Evolutionary conservation across 768 basidiomycete genomes (phyloP).

Genomic region (Boletus speciosus): DNA sequence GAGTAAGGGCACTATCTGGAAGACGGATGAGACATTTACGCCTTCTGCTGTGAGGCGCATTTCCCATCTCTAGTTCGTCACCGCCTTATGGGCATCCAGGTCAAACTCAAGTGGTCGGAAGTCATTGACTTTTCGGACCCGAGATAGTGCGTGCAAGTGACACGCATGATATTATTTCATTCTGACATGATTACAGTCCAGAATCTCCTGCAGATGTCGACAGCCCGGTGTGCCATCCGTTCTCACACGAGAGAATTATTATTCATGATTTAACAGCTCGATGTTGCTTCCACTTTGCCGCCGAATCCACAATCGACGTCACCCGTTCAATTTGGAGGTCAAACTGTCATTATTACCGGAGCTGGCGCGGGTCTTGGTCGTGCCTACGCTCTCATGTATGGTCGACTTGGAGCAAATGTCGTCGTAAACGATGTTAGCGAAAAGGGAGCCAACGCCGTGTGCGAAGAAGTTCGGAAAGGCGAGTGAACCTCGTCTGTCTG

Average conservation of each 20-base stretch:
- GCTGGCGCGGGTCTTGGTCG: conserved; percentile 94
- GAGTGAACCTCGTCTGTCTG: conserved; percentile 9
- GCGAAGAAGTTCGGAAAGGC: conserved; percentile 84
- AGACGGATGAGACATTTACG: conserved; percentile 85
- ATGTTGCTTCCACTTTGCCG: conserved; percentile 58
- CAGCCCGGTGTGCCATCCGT: conserved; percentile 38
- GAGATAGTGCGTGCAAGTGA: conserved; percentile 49
- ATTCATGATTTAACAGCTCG: conserved; percentile 43
- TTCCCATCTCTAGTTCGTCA: neutral
- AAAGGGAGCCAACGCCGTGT: conserved; percentile 79
- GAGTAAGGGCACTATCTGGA: conserved; percentile 83
- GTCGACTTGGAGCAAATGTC: conserved; percentile 90
- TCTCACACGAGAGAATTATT: neutral
- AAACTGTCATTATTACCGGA: conserved; percentile 93
- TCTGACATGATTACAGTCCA: conserved; percentile 47
- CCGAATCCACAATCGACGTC: conserved; percentile 67
- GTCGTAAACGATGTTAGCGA: conserved; percentile 94
- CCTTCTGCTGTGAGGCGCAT: conserved; percentile 74
- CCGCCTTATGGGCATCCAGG: conserved; percentile 37
- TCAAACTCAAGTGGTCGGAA: conserved; percentile 80
- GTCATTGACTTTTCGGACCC: conserved; percentile 76
- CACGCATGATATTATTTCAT: neutral
- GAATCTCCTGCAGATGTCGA: conserved; percentile 60
- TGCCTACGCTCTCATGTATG: conserved; percentile 89
- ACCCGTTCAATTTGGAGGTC: conserved; percentile 76